These are phyloP conservation scores for Aspergillus pseudoviridinutans DNA, from an alignment of 2,329 filamentous ascomycete species.

Conservation along the genomic window DNA sequence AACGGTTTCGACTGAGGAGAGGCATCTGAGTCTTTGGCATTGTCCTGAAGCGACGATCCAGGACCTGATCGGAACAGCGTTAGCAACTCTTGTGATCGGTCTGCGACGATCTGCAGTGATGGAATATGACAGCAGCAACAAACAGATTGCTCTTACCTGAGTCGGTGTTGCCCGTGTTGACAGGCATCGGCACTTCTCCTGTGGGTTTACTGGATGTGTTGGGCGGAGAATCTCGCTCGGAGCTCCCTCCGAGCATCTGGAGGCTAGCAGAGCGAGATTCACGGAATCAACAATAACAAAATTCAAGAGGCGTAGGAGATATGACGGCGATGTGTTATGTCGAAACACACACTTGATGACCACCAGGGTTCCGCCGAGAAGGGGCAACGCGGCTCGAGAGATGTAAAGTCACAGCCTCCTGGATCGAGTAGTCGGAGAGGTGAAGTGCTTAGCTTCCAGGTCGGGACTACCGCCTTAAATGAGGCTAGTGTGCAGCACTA, in stretches of 20 bases:
- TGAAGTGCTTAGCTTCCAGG: slow-evolving; percentile 19
- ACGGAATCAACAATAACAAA: slow-evolving; percentile 6
- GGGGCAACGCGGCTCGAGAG: slow-evolving; percentile 9
- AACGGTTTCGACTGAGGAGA: slow-evolving; percentile 17
- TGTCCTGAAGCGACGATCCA: slow-evolving; percentile 22
- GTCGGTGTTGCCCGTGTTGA: slow-evolving; percentile 23
- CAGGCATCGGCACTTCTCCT: slow-evolving; percentile 33
- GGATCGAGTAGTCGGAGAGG: slow-evolving; percentile 15
- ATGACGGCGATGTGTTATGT: slow-evolving; percentile 8
- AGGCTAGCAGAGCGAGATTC: slow-evolving; percentile 23
- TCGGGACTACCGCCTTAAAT: slow-evolving; percentile 23
- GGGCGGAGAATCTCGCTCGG: slow-evolving; percentile 27
- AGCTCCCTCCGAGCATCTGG: slow-evolving; percentile 33
- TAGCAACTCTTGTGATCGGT: slow-evolving; percentile 8
- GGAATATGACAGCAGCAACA: neutral
- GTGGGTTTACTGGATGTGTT: slow-evolving; percentile 26
- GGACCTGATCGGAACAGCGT: slow-evolving; percentile 17
- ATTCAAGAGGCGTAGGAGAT: slow-evolving; percentile 1
- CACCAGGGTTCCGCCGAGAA: slow-evolving; percentile 22
- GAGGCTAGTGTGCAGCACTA: slow-evolving; percentile 23
- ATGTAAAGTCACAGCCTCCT: slow-evolving; percentile 23
- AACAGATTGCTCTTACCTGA: slow-evolving; percentile 24
- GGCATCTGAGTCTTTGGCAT: slow-evolving; percentile 18
- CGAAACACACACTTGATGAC: slow-evolving; percentile 11
- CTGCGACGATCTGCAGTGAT: neutral